Percentiles rank a stretch among this genome's conserved stretches.
Evolutionary conservation across 2,329 filamentous ascomycete species (phyloP).

Genomic region (Trichophyton verrucosum): DNA sequence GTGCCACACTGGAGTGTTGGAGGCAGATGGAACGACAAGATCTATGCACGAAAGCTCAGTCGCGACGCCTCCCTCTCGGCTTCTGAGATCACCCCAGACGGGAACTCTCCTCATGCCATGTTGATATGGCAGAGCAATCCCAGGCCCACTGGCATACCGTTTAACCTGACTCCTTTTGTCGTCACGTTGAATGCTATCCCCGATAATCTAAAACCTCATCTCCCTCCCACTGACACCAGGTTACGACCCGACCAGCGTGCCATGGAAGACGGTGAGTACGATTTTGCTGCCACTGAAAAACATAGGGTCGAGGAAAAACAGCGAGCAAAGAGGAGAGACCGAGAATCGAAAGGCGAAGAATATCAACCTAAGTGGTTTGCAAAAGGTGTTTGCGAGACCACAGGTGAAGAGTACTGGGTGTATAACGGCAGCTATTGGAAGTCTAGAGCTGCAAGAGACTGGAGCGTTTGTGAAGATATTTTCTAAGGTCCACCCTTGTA

Average conservation of each 20-base stretch:
- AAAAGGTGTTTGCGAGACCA: slow-evolving; percentile 59
- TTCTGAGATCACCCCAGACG: slow-evolving; percentile 53
- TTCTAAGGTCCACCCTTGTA: slow-evolving; percentile 36
- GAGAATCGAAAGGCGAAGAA: slow-evolving; percentile 68
- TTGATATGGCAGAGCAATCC: slow-evolving; percentile 84
- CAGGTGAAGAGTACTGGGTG: slow-evolving; percentile 81
- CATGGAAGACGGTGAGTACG: slow-evolving; percentile 98
- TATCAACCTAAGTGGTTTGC: slow-evolving; percentile 78
- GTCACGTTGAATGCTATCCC: slow-evolving; percentile 87
- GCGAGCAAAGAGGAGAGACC: slow-evolving; percentile 56
- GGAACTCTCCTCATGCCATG: slow-evolving; percentile 60
- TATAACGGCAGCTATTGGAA: slow-evolving; percentile 86
- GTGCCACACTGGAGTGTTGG: slow-evolving; percentile 78
- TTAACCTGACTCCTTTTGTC: slow-evolving; percentile 94
- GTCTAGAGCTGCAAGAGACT: slow-evolving; percentile 49
- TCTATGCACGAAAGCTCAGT: slow-evolving; percentile 74
- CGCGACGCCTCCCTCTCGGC: slow-evolving; percentile 46
- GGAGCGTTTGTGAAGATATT: slow-evolving; percentile 63
- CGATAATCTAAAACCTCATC: slow-evolving; percentile 60
- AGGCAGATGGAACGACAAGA: slow-evolving; percentile 92
- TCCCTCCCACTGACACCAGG: slow-evolving; percentile 90
- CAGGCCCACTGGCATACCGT: slow-evolving; percentile 73
- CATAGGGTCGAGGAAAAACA: slow-evolving; percentile 88
- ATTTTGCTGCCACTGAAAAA: slow-evolving; percentile 86
- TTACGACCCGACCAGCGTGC: slow-evolving; percentile 86